Base-by-base conservation (phyloP, 1,284 basidiomycete species). In the Moniliophthora roreri region DNA sequence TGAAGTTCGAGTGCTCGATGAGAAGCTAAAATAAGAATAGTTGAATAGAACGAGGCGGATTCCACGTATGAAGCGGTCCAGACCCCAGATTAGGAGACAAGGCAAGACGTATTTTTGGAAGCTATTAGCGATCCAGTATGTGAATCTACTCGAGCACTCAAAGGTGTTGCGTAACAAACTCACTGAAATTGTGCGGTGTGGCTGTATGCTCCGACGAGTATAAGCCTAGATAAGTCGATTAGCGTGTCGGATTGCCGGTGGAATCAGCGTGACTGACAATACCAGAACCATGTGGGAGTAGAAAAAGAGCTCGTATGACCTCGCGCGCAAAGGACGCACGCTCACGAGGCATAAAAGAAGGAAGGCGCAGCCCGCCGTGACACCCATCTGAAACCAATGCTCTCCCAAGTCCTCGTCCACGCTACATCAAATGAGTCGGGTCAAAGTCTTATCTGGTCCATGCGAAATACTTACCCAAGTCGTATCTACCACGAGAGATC, bases 11-110 rank as follows among this genome's bases (percentile, higher is more conserved):
- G 64, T 56, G 51, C 59, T 60, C 37, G 58, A 57, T 26, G 55
- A 59, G 60, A 64, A 65, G 38, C 60, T 68, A 56, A 73, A 72
- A 64, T 70, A 75, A 23, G 65, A 70, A 58, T 75, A 69, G 67
- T 87, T 88, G 68, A 76, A 74, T 34, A 76, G 56, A 44, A 81
- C 57, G 5, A 87, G 64, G 15, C 84, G 79, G 9, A 73, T 54
- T 15, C 76, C 20, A 11, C 85, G 80, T 51, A 85, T 59, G 36
- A 78, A 52, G 23, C 86, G 79, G 63, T 89, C 87, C 44, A 86
- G 63, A 0, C 71, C 84, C 86, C 86, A 90, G 32, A 88, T 64
- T 58, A 85, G 67, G 66, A 86, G 75, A 1, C 76, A 73, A 3
- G 84, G 82, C 80, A 80, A 82, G 24, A 81, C 61, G 57, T 77